phyloP scores from a whole-genome alignment of 371 early-diverging fungal genomes.

The Entomophthora muscae region DNA sequence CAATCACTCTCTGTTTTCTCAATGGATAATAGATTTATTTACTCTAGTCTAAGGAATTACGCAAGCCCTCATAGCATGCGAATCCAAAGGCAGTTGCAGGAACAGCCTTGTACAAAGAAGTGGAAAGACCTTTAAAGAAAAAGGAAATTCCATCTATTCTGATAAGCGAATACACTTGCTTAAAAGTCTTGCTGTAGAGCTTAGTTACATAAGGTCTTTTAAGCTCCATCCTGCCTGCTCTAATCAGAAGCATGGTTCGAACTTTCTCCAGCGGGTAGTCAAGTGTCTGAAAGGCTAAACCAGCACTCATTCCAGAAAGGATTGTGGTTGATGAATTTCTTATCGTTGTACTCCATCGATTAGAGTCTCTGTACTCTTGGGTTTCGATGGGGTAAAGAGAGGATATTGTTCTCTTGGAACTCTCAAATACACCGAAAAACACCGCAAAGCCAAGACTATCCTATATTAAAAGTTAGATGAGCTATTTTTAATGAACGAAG shows the following conservation, averaged over 20 bases:
- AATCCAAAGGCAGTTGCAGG: conserved; percentile 2
- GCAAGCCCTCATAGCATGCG: background rate
- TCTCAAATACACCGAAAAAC: conserved; percentile 3
- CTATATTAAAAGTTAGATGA: conserved; percentile 2
- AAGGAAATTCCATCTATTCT: background rate
- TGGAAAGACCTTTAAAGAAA: background rate
- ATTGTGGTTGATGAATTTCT: background rate
- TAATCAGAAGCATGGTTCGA: background rate
- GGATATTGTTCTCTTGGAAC: background rate
- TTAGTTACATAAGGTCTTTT: background rate
- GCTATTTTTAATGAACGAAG: too few relatives aligned
- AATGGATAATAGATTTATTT: too few relatives aligned
- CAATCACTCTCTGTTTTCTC: too few relatives aligned
- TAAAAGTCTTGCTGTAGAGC: background rate
- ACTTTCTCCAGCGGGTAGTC: conserved; percentile 3
- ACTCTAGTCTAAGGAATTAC: background rate
- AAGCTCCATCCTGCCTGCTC: conserved; percentile 2
- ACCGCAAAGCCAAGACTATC: background rate
- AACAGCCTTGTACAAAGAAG: conserved; percentile 3
- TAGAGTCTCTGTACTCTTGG: too few relatives aligned
- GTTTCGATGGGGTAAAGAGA: background rate
- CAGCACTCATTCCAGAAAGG: background rate
- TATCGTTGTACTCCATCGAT: background rate
- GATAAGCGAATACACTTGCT: background rate
- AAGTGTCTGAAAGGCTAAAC: background rate